Conservation (phyloP, 176 grass and related monocot species). For the Thalia dealbata region DNA sequence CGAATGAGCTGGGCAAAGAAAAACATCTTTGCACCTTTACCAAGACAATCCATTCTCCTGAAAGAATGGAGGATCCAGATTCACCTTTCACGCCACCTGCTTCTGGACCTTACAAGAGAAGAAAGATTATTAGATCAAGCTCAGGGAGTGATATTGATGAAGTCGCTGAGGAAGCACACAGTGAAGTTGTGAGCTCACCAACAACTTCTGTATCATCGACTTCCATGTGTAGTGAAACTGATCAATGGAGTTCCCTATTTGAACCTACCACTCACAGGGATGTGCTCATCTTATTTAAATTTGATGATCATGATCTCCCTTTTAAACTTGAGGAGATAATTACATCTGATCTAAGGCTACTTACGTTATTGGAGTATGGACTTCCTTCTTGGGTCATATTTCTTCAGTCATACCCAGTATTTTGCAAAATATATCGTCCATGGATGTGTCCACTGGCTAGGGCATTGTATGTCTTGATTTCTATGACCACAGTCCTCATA, state of each 20-base stretch:
- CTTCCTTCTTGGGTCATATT: constrained; percentile 98
- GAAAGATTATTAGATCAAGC: constrained; percentile 57
- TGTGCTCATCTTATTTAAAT: constrained; percentile 81
- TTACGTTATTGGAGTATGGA: constrained; percentile 84
- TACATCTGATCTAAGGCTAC: constrained; percentile 69
- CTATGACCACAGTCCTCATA: constrained; percentile 79
- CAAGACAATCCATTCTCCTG: constrained; percentile 15
- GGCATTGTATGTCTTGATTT: constrained; percentile 81
- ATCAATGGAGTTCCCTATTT: constrained; percentile 19
- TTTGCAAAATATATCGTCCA: constrained; percentile 91
- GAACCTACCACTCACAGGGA: constrained; percentile 63
- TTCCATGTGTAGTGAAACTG: constrained; percentile 40
- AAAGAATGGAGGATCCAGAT: constrained; percentile 21
- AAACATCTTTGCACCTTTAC: constrained; percentile 23
- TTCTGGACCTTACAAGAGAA: constrained; percentile 82
- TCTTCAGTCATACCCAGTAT: constrained; percentile 88
- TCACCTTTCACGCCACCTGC: constrained; percentile 48
- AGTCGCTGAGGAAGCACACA: constrained; percentile 39
- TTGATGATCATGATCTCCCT: constrained; percentile 70
- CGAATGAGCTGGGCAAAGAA: constrained; percentile 1
- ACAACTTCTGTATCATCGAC: constrained; percentile 40
- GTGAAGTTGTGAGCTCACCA: constrained; percentile 61
- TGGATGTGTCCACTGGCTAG: constrained; percentile 96
- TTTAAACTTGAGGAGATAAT: constrained; percentile 75
- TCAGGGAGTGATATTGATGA: constrained; percentile 24